phyloP scores from a whole-genome alignment of 2,329 filamentous ascomycete species.

The Aspergillus fructus region DNA sequence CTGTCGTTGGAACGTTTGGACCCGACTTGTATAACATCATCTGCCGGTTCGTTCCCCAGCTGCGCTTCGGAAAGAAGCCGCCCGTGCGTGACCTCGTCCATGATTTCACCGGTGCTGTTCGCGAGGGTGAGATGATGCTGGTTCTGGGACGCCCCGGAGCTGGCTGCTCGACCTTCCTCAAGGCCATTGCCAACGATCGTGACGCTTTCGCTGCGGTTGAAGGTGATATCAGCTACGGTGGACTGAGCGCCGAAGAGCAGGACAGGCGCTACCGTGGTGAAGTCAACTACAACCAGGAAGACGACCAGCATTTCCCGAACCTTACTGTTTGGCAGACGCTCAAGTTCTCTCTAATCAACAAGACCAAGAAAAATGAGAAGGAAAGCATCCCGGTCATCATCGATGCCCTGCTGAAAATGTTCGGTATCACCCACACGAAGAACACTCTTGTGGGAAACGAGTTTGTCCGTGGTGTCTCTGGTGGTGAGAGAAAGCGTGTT shows the following conservation, averaged over 20 bases:
- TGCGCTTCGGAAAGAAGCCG: conserved; percentile 49
- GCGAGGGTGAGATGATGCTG: conserved; percentile 70
- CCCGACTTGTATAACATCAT: conserved; percentile 72
- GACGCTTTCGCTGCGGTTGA: conserved; percentile 64
- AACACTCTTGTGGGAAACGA: conserved; percentile 76
- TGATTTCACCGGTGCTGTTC: conserved; percentile 66
- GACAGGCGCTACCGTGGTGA: conserved; percentile 70
- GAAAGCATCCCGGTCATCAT: conserved; percentile 67
- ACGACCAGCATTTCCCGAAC: conserved; percentile 71
- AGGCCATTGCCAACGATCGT: conserved; percentile 70
- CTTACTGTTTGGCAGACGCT: conserved; percentile 78
- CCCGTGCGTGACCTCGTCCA: conserved; percentile 59
- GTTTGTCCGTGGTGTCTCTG: conserved; percentile 70
- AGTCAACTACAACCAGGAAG: conserved; percentile 75
- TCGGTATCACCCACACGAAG: conserved; percentile 73
- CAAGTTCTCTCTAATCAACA: conserved; percentile 71
- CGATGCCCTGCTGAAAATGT: conserved; percentile 71
- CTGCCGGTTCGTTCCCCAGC: conserved; percentile 52
- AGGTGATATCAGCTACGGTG: conserved; percentile 71
- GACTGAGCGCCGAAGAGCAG: conserved; percentile 67
- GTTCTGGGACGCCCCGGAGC: conserved; percentile 71
- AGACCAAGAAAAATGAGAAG: conserved; percentile 67
- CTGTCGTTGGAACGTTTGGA: conserved; percentile 74
- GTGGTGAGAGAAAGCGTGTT: conserved; percentile 78
- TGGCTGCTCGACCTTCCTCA: conserved; percentile 75